These are phyloP conservation scores for Fusarium tuaranense DNA, from an alignment of 2,329 filamentous ascomycete genomes.

Conservation along the genomic window DNA sequence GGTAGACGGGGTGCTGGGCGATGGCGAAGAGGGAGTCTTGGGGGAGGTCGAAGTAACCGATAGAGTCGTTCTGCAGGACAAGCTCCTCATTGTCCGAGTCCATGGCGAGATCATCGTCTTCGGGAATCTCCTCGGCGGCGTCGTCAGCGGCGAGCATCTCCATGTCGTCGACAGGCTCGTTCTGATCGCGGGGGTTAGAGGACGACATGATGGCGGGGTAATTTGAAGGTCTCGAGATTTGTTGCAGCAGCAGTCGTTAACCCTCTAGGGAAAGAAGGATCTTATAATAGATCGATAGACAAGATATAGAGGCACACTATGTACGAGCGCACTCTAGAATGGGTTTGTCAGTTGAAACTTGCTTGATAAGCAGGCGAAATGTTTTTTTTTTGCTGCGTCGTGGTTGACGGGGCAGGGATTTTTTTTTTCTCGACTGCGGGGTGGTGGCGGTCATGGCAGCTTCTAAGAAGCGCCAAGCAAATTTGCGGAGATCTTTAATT, in stretches of 20 bases:
- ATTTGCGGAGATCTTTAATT: background rate
- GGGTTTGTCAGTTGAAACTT: constrained; percentile 37
- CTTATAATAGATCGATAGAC: background rate
- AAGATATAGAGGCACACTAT: background rate
- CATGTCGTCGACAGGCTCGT: constrained; percentile 45
- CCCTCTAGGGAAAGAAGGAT: background rate
- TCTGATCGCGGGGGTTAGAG: constrained; percentile 41
- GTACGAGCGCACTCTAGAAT: background rate
- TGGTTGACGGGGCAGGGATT: constrained; percentile 37
- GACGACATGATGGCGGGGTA: constrained; percentile 49
- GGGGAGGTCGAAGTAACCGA: constrained; percentile 91
- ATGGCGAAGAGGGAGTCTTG: constrained; percentile 95
- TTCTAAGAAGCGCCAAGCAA: constrained; percentile 1
- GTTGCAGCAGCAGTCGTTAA: background rate
- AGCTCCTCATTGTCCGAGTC: constrained; percentile 84
- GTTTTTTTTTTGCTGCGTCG: constrained; percentile 28
- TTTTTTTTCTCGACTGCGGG: constrained; percentile 43
- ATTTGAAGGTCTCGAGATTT: constrained; percentile 18
- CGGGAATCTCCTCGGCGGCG: constrained; percentile 80
- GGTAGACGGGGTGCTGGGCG: constrained; percentile 86
- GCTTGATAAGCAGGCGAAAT: constrained; percentile 46
- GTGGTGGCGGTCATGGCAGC: constrained; percentile 39
- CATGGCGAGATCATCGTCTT: constrained; percentile 81
- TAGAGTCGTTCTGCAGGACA: constrained; percentile 88
- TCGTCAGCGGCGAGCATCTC: constrained; percentile 66